Evolutionary conservation across 306 rosid genomes (phyloP).

Genomic region (Rosa multiflora): DNA sequence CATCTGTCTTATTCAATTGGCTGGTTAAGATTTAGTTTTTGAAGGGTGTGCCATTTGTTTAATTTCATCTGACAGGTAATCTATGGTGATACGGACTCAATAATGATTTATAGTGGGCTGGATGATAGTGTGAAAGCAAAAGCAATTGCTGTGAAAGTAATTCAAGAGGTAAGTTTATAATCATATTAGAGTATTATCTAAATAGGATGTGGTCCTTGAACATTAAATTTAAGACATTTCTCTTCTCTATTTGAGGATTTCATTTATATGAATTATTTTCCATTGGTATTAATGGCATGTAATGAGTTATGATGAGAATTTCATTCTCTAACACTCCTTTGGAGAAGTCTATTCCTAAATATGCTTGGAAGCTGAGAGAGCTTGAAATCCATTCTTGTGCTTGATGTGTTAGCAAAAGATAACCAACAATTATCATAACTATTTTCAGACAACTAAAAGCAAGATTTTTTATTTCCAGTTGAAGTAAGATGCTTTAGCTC

Average conservation of each 20-base stretch:
- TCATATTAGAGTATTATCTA: conserved; percentile 6
- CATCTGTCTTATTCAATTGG: conserved; percentile 12
- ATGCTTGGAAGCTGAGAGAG: not conserved
- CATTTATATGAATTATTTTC: not conserved
- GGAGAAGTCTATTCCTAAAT: not conserved
- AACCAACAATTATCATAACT: not conserved
- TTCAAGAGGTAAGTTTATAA: conserved; percentile 71
- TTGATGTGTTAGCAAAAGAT: not conserved
- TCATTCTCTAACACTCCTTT: not conserved
- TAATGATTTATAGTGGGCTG: conserved; percentile 93
- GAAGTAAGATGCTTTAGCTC: conserved; percentile 12
- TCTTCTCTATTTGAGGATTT: conserved; percentile 9
- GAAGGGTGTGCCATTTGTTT: conserved; percentile 10
- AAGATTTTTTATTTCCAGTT: not conserved
- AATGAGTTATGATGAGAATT: conserved; percentile 1
- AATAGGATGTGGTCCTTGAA: conserved; percentile 3
- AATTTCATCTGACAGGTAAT: conserved; percentile 64
- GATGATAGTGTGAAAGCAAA: conserved; percentile 82
- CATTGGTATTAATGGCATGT: not conserved
- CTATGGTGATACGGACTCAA: conserved; percentile 97
- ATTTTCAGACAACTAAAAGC: not conserved
- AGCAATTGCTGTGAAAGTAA: conserved; percentile 78
- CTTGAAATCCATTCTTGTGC: not conserved
- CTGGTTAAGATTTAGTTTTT: conserved; percentile 22
- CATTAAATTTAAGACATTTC: conserved; percentile 23